These are phyloP conservation scores for Alternaria angustiovoidea DNA, from an alignment of 2,329 filamentous ascomycete species.

Conservation along the genomic window DNA sequence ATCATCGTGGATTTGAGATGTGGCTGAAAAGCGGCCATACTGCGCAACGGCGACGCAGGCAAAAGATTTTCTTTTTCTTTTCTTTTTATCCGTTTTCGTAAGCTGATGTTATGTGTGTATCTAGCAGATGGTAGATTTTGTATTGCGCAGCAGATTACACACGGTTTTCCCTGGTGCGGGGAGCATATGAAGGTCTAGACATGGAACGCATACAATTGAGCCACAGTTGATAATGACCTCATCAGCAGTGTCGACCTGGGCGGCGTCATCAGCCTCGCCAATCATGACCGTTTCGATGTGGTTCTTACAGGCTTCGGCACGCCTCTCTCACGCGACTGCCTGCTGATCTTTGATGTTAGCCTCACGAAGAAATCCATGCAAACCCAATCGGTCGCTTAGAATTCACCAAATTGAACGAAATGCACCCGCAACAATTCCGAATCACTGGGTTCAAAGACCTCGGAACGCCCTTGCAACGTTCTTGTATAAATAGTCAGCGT, in stretches of 20 bases:
- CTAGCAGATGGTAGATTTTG: not conserved
- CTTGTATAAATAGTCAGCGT: conserved; percentile 12
- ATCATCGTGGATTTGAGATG: conserved; percentile 2
- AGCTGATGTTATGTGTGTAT: not conserved
- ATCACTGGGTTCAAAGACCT: conserved; percentile 9
- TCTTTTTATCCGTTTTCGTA: not conserved
- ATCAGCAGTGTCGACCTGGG: conserved; percentile 5
- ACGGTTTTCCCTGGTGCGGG: not conserved
- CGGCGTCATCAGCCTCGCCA: conserved; percentile 6
- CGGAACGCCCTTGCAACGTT: conserved; percentile 13
- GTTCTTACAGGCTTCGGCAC: conserved; percentile 10
- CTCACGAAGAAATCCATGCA: conserved; percentile 2
- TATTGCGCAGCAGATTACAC: not conserved
- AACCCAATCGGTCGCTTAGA: conserved; percentile 5
- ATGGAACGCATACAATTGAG: conserved; percentile 7
- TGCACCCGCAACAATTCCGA: conserved; percentile 2
- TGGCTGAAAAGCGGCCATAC: not conserved
- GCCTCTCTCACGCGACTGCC: conserved; percentile 11
- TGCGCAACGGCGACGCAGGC: not conserved
- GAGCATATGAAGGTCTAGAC: conserved; percentile 8
- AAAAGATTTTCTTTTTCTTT: not conserved
- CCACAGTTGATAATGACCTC: conserved; percentile 13
- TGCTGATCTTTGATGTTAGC: conserved; percentile 10
- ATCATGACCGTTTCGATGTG: conserved; percentile 9
- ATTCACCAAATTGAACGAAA: conserved; percentile 2